Evolutionary conservation across 805 yeast genomes (phyloP).

Genomic region (Starmerella kuoi): DNA sequence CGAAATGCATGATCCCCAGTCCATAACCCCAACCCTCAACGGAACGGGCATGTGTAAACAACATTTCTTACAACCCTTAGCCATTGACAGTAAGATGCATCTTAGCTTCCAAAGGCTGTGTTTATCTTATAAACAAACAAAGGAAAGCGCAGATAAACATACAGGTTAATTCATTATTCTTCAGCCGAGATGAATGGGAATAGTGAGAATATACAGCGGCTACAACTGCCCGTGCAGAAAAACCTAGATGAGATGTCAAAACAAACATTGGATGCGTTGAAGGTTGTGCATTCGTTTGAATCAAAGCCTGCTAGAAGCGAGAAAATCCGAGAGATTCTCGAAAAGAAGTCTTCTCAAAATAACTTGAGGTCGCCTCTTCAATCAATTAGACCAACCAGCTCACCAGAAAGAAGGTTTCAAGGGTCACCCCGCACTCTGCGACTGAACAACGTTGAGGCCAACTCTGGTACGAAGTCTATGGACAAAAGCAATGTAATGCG

Average conservation of each 20-base stretch:
- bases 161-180: no score
- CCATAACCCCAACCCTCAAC: no score
- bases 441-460: not conserved
- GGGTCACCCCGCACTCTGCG: not conserved
- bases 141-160: no score
- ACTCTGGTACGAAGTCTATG: no score
- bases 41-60: no score
- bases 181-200: not conserved
- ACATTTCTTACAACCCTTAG: no score
- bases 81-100: no score
- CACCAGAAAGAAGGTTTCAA: not conserved
- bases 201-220: not conserved
- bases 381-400: not conserved
- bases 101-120: no score
- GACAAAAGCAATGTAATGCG: not conserved
- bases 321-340: constrained; percentile 2
- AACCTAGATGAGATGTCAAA: constrained; percentile 9
- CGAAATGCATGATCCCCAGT: no score
- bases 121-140: no score
- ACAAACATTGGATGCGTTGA: constrained; percentile 11
- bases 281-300: constrained; percentile 10
- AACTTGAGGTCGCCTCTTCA: not conserved
- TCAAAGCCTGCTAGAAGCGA: constrained; percentile 9
- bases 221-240: not conserved
- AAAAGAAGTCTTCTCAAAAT: not conserved